These are phyloP conservation scores for Byssoonygena ceratinophila DNA, from an alignment of 2,329 filamentous ascomycete genomes.

Conservation along the genomic window DNA sequence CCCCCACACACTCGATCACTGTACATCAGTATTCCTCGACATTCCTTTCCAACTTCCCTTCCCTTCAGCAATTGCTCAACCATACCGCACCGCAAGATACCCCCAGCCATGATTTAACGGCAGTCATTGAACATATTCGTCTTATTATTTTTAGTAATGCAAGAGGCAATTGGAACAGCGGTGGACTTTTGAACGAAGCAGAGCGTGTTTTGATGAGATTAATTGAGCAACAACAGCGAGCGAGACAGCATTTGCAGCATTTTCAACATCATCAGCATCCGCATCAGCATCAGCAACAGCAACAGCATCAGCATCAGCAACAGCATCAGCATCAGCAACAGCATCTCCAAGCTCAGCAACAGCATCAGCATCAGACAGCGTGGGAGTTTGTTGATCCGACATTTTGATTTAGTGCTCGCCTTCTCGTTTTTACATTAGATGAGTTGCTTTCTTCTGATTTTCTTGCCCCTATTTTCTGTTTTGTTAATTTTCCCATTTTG, in stretches of 20 bases:
- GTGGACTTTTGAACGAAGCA: slow-evolving; percentile 30
- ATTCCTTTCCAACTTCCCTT: slow-evolving; percentile 18
- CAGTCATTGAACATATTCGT: slow-evolving; percentile 26
- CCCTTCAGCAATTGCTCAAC: slow-evolving; percentile 16
- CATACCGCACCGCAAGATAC: slow-evolving; percentile 3
- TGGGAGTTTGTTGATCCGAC: slow-evolving; percentile 8
- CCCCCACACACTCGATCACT: neutral
- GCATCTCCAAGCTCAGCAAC: neutral
- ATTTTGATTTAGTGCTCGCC: neutral
- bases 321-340: neutral
- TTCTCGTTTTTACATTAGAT: neutral
- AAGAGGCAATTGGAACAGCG: slow-evolving; percentile 20
- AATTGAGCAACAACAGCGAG: slow-evolving; percentile 17
- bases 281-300: neutral
- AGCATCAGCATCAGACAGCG: slow-evolving; percentile 5
- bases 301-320: slow-evolving; percentile 1
- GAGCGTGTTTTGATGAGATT: slow-evolving; percentile 26
- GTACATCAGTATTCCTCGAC: slow-evolving; percentile 19
- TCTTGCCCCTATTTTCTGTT: neutral
- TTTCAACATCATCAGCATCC: slow-evolving; percentile 1
- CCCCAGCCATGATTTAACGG: slow-evolving; percentile 19
- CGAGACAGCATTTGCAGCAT: neutral
- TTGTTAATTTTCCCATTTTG: too few relatives aligned
- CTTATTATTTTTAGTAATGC: slow-evolving; percentile 12
- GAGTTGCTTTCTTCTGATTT: neutral